Percentiles rank a stretch among this genome's conserved stretches.
Conservation (phyloP, 2,329 filamentous ascomycete genomes). For the Westerdykella ornata region DNA sequence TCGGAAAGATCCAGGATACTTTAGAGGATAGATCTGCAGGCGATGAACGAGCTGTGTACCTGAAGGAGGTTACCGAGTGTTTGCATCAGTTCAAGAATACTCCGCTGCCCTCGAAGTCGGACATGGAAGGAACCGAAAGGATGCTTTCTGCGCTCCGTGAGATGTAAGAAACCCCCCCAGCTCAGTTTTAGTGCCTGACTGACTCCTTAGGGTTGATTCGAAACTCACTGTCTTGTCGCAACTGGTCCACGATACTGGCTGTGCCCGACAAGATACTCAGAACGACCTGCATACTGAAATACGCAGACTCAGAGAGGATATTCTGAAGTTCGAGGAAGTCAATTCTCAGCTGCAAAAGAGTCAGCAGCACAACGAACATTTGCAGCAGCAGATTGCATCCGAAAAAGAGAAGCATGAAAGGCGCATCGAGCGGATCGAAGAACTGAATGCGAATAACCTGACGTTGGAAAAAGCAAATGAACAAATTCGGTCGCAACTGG, state of each 20-base stretch:
- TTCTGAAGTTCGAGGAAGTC: conserved; percentile 17
- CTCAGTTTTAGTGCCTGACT: background rate
- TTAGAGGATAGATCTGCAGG: conserved; percentile 4
- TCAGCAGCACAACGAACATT: conserved; percentile 9
- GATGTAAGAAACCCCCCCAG: conserved; percentile 15
- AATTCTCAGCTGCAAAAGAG: conserved; percentile 11
- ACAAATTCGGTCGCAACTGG: no score
- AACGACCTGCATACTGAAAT: conserved; percentile 13
- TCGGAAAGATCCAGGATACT: conserved; percentile 10
- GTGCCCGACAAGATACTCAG: conserved; percentile 7
- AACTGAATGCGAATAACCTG: no score
- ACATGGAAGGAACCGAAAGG: conserved; percentile 17
- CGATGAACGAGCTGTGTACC: background rate
- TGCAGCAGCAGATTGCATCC: conserved; percentile 13
- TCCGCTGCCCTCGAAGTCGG: conserved; percentile 14
- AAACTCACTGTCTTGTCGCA: conserved; percentile 11
- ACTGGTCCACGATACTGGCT: conserved; percentile 1
- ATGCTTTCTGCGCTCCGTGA: conserved; percentile 20
- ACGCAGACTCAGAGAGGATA: conserved; percentile 10
- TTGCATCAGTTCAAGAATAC: conserved; percentile 14
- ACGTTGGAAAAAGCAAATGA: no score
- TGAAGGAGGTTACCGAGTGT: conserved; percentile 15
- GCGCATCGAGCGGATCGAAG: conserved; percentile 8
- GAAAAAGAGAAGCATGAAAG: conserved; percentile 10
- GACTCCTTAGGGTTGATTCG: conserved; percentile 12